Base-by-base conservation (phyloP, 2,329 filamentous ascomycete genomes). In the Epicoccum nigrum region DNA sequence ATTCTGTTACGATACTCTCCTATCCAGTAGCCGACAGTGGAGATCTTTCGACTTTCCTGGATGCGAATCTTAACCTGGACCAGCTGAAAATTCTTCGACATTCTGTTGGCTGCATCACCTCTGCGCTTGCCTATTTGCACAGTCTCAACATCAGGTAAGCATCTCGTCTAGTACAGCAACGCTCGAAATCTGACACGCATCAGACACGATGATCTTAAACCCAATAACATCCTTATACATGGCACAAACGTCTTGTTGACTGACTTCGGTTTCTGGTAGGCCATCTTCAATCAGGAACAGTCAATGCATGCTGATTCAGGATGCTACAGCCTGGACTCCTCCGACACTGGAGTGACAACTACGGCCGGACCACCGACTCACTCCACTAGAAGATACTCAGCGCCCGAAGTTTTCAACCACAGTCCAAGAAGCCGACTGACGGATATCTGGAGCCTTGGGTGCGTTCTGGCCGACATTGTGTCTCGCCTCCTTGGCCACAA, bases 131-230 rank as follows among this genome's bases (percentile, higher is more conserved):
- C 3, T 49, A 49, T 23, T 11, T 49, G 19, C 45, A 49, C n/a
- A 11, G 19, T 11, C 21, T 37, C 3, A 12, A 16, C 1, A 49
- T 49, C 2, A 17, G 45, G 45, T 49, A n/a, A 20, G 45, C 11
- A 16, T 7, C 4, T n/a, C n/a, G 13, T 20, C 9, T n/a, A 6
- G 19, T 16, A 12, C 5, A 12, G 1, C 20, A n/a, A 17, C 11
- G 17, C 17, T 12, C 5, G 21, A 8, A 1, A 9, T 4, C 32
- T 45, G 4, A 35, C 8, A 19, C 2, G 1, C 13, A 11, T 23
- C 7, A 60, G 57, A 9, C 61, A 62, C 30, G 45, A 59, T 37
- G 59, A 62, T 25, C 45, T 62, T 11, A 62, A 62, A 32, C 59
- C 59, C 3, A 50, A 61, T 27, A 64, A 64, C 15, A 34, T 64